phyloP scores from a whole-genome alignment of 441 rosid genomes.

The Populus hybrid region DNA sequence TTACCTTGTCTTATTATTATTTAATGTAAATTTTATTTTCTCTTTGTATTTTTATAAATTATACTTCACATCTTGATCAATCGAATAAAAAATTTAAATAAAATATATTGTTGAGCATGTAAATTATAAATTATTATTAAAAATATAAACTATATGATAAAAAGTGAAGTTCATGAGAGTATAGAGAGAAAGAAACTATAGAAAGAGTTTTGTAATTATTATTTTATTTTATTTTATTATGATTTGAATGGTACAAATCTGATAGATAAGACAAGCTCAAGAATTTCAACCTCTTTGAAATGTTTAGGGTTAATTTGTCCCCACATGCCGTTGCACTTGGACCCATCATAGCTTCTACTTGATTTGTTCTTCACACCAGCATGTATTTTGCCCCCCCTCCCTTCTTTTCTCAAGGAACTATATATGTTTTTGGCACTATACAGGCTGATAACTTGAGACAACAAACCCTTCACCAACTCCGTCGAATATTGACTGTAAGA shows the following conservation, averaged over 20 bases:
- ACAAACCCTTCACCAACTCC: slow-evolving; percentile 68
- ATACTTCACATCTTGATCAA: no score
- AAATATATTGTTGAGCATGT: no score
- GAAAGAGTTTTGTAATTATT: no score
- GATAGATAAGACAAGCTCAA: slow-evolving; percentile 28
- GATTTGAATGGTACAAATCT: slow-evolving; percentile 37
- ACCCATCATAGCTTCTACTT: slow-evolving; percentile 15
- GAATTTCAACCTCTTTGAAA: slow-evolving; percentile 33
- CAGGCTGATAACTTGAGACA: slow-evolving; percentile 96
- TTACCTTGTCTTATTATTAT: neutral
- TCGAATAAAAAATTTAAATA: no score
- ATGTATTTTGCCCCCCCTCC: neutral
- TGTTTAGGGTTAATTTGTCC: slow-evolving; percentile 14
- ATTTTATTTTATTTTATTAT: neutral
- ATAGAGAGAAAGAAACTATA: no score
- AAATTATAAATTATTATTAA: no score
- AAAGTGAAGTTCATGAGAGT: no score
- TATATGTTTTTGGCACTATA: neutral
- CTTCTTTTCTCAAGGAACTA: neutral
- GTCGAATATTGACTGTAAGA: slow-evolving; percentile 69
- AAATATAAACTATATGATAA: no score
- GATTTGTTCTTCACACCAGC: neutral
- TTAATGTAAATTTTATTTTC: no score
- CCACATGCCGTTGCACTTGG: slow-evolving; percentile 22
- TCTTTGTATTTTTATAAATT: no score